Conservation (phyloP, 2,329 filamentous ascomycete genomes). For the Pleochaeta shiraiana region DNA sequence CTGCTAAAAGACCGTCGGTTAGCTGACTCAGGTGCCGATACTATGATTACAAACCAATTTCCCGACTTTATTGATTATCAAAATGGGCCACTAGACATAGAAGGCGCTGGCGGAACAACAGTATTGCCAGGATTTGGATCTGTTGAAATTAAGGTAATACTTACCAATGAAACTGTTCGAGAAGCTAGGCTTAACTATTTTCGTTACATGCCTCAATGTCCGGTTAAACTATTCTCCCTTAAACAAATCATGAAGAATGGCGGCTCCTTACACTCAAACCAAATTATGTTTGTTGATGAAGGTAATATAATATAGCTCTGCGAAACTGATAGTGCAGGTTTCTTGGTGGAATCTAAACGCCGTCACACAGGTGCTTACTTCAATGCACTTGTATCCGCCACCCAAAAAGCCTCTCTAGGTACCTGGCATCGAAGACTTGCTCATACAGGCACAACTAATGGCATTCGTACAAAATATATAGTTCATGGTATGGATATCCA, state of each 20-base stretch:
- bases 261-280: not conserved
- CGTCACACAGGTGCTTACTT: not conserved
- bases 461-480: not conserved
- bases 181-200: not conserved
- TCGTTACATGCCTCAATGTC: constrained; percentile 1
- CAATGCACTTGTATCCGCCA: not conserved
- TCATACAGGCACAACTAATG: not conserved
- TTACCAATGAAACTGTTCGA: not conserved
- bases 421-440: constrained; percentile 1
- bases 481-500: not conserved
- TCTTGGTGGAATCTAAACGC: not conserved
- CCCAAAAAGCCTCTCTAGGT: not conserved
- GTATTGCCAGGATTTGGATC: not conserved
- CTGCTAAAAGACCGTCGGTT: not conserved
- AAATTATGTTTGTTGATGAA: not conserved
- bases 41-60: not conserved
- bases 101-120: not conserved
- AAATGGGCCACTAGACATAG: not conserved
- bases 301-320: not conserved
- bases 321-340: not conserved
- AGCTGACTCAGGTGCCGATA: constrained; percentile 3
- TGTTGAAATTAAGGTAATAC: not conserved
- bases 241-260: not conserved
- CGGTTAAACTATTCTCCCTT: not conserved
- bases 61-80: not conserved